Percentiles rank a stretch among this genome's conserved stretches.
These are phyloP conservation scores for Bacidia gigantensis DNA, from an alignment of 495 filamentous ascomycete genomes.

Conservation along the genomic window DNA sequence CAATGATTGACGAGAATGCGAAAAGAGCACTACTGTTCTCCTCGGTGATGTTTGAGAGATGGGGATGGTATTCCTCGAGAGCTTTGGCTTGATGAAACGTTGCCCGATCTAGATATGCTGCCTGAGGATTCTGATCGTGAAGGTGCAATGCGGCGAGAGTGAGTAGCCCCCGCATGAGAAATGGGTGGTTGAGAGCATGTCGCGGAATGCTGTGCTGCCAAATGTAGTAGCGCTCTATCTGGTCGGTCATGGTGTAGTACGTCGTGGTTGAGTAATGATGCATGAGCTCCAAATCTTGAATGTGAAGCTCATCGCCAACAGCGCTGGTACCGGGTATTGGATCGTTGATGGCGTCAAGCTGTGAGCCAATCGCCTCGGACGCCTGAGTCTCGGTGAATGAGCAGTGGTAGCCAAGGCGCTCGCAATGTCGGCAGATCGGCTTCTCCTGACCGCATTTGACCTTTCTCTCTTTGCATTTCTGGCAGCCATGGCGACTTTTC, in stretches of 20 bases:
- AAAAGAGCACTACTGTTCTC: conserved; percentile 6
- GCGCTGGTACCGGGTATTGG: not conserved
- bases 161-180: conserved; percentile 5
- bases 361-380: not conserved
- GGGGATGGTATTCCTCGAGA: not conserved
- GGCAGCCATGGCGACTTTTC: conserved; percentile 6
- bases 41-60: not conserved
- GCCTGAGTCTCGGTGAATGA: not conserved
- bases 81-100: not conserved
- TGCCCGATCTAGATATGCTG: not conserved
- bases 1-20: conserved; percentile 3
- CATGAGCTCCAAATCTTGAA: conserved; percentile 31
- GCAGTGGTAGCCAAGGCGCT: conserved; percentile 1
- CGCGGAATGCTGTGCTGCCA: conserved; percentile 7
- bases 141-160: conserved; percentile 1
- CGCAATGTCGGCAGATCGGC: conserved; percentile 2
- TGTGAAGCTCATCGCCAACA: not conserved
- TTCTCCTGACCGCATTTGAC: not conserved
- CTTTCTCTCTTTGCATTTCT: conserved; percentile 5
- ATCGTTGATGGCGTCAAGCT: not conserved
- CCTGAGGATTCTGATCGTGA: not conserved
- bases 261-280: conserved; percentile 34
- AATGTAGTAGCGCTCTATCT: not conserved
- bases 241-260: conserved; percentile 26
- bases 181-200: conserved; percentile 1